Base-by-base conservation (phyloP, 129 eudicot species). In the Cynara cardunculus region DNA sequence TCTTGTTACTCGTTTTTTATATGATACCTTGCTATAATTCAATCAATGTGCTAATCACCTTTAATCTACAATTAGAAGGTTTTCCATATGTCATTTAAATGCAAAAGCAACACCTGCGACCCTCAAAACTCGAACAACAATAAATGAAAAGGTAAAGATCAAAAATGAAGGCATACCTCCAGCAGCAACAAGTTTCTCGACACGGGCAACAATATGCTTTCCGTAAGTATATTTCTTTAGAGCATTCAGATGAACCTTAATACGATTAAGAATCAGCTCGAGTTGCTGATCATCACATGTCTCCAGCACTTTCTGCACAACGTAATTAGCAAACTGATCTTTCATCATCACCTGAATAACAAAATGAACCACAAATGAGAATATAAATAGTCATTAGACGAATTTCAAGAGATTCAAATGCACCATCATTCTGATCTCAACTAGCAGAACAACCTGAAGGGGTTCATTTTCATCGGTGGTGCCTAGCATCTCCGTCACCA, bases 201-300 rank as follows among this genome's bases (percentile, higher is more conserved):
- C 99, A 84, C 97, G 97, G 16, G 99, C 97, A 62, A 95, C 99
- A 41, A 95, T 95, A 79, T 95, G 99, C 85, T 95, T 95, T 68
- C 99, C 99, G 35, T 95, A 95, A 21, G 99, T 95, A 83, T 95
- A 95, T 82, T 95, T 95, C 89, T 95, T 95, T 79, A 92, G 84
- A 14, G 97, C 97, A 53, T 95, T 92, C 89, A 95, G 73, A 85
- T 95, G 97, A 83, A 90, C 92, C 81, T 95, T 95, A 6, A 95
- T 95, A 70, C 97, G 90, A 21, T 87, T 83, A 62, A 95, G 90
- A 81, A 95, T 92, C 72, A 88, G 87, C 78, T 95, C 99, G 66
- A 88, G 99, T 81, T 95, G 90, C 87, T 90, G 91, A 85, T 92
- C 97, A 76, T 88, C 90, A 78, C 99, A 95, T 32, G 99, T 95